Evolutionary conservation across 2,329 filamentous ascomycete species (phyloP).

Genomic region (Emergomyces orientalis): DNA sequence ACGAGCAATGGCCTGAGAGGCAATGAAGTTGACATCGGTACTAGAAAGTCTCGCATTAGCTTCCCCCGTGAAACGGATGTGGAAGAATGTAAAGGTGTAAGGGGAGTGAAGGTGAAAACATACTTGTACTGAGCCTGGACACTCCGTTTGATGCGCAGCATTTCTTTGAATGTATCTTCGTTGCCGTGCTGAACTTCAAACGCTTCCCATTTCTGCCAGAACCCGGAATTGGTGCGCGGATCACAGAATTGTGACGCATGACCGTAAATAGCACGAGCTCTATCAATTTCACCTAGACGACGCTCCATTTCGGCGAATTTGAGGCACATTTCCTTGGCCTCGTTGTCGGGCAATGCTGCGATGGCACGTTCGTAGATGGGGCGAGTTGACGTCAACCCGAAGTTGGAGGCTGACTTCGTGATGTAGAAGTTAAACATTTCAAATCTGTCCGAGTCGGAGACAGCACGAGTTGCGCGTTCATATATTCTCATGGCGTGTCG

Average conservation of each 20-base stretch:
- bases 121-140: conserved; percentile 95
- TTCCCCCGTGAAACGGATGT: not conserved
- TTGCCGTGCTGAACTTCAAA: conserved; percentile 98
- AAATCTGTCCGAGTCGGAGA: conserved; percentile 85
- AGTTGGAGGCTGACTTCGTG: conserved; percentile 96
- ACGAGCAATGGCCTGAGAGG: conserved; percentile 82
- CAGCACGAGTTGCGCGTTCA: conserved; percentile 87
- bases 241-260: conserved; percentile 97
- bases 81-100: not conserved
- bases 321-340: conserved; percentile 95
- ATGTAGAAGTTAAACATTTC: conserved; percentile 99
- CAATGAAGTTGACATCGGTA: conserved; percentile 97
- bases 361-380: conserved; percentile 96
- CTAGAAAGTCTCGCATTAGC: conserved; percentile 27
- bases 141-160: conserved; percentile 93
- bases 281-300: conserved; percentile 82
- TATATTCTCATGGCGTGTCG: conserved; percentile 98
- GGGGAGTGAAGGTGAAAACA: conserved; percentile 17
- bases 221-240: conserved; percentile 75
- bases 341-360: conserved; percentile 79
- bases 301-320: conserved; percentile 98
- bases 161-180: conserved; percentile 98
- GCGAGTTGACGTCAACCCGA: conserved; percentile 86
- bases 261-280: conserved; percentile 88
- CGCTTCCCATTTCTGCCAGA: conserved; percentile 94